Evolutionary conservation across 176 grass and related monocot species (phyloP).

Genomic region (Echinochloa phyllopogon): DNA sequence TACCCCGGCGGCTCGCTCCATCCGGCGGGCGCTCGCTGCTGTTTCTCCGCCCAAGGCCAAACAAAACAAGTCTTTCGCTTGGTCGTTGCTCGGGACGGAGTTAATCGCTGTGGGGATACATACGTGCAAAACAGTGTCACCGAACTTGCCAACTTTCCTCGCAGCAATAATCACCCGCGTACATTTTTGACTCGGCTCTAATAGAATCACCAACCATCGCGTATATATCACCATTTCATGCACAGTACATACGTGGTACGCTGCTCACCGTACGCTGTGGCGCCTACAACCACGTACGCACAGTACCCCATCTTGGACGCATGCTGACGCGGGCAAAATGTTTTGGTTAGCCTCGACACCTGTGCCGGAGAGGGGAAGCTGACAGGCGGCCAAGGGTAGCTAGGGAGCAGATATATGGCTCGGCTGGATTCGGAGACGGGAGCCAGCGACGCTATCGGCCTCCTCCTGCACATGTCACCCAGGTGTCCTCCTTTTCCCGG

Average conservation of each 20-base stretch:
- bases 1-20: no score
- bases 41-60: neutral
- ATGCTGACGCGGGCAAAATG: neutral
- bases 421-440: neutral
- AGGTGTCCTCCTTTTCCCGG: conserved; percentile 31
- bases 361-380: neutral
- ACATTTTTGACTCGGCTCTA: neutral
- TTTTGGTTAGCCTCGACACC: neutral
- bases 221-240: neutral
- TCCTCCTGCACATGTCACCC: conserved; percentile 31
- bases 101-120: no score
- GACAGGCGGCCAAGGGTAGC: neutral
- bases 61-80: neutral
- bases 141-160: neutral
- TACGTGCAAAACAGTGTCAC: neutral
- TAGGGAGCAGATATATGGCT: conserved; percentile 3
- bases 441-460: neutral
- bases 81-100: neutral
- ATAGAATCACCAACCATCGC: no score
- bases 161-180: neutral
- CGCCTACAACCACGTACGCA: neutral
- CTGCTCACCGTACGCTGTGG: neutral
- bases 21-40: neutral
- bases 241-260: neutral
- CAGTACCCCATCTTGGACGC: neutral